Conservation (phyloP, 192 early-diverging fungal species). For the Rhizophlyctis rosea region DNA sequence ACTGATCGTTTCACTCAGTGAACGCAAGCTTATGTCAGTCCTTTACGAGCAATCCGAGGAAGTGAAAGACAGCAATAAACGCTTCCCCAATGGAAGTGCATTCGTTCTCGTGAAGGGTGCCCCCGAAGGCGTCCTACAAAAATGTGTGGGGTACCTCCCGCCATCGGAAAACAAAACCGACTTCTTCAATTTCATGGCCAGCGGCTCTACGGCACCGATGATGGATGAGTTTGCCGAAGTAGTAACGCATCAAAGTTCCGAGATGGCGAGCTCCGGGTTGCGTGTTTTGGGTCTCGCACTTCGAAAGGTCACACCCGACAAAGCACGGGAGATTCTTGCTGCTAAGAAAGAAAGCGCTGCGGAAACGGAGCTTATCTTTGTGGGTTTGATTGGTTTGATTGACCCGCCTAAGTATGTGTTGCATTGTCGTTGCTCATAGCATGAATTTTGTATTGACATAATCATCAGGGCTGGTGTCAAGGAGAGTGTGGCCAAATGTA, state of each 20-base stretch:
- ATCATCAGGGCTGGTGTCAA: conserved; percentile 67
- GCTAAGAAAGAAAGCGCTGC: conserved; percentile 52
- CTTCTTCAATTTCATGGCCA: conserved; percentile 31
- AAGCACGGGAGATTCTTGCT: conserved; percentile 49
- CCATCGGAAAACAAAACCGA: conserved; percentile 18
- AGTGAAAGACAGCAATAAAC: not conserved
- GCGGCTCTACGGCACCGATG: conserved; percentile 35
- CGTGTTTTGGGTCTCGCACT: conserved; percentile 87
- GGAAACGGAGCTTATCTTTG: conserved; percentile 78
- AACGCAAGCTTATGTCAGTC: conserved; percentile 93
- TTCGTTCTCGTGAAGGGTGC: conserved; percentile 87
- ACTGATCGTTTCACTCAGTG: conserved; percentile 41
- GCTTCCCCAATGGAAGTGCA: conserved; percentile 27
- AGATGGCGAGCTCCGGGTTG: conserved; percentile 82
- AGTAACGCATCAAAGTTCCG: conserved; percentile 57
- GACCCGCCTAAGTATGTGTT: conserved; percentile 74
- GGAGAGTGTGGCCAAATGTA: conserved; percentile 77
- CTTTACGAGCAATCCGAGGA: conserved; percentile 53
- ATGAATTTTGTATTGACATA: not conserved
- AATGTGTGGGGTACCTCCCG: conserved; percentile 62
- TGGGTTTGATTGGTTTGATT: conserved; percentile 88
- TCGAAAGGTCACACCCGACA: conserved; percentile 58
- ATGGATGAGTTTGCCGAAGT: conserved; percentile 58
- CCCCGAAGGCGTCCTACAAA: conserved; percentile 80
- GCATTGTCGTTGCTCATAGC: not conserved